phyloP scores from a whole-genome alignment of 2,329 filamentous ascomycete species.

The Apiospora aurea region DNA sequence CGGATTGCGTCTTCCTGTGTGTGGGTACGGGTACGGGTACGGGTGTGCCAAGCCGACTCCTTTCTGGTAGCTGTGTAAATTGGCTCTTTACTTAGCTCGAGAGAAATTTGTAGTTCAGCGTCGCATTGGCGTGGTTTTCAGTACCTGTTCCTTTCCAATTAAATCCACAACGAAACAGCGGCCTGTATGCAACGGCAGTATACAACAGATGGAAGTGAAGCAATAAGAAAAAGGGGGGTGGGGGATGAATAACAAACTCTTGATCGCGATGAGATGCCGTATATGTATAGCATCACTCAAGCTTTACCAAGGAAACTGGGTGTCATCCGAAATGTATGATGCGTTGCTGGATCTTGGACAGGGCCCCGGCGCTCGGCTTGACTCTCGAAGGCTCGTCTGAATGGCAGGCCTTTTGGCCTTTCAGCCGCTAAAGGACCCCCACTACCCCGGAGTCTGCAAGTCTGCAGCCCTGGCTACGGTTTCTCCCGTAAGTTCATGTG shows the following conservation, averaged over 20 bases:
- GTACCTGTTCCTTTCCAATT: neutral
- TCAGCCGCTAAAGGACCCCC: conserved; percentile 10
- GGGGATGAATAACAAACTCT: neutral
- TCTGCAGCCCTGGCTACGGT: conserved; percentile 16
- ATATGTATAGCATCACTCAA: neutral
- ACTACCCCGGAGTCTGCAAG: conserved; percentile 11
- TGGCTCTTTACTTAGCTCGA: neutral
- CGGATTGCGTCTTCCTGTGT: neutral
- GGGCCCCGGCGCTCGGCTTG: conserved; percentile 1
- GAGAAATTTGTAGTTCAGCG: conserved; percentile 2
- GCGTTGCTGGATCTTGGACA: neutral
- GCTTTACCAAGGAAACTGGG: neutral
- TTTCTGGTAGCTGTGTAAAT: conserved; percentile 10
- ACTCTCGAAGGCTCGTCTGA: neutral
- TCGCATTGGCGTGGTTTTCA: conserved; percentile 10
- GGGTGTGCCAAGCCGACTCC: conserved; percentile 1
- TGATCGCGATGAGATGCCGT: neutral
- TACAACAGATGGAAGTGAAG: neutral
- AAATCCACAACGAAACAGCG: neutral
- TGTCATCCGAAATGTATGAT: conserved; percentile 15
- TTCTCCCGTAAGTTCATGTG: conserved; percentile 12
- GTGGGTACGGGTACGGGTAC: neutral
- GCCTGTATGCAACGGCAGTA: neutral
- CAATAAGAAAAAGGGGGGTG: no score
- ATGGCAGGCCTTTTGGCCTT: conserved; percentile 12